These are phyloP conservation scores for Venturia aucupariae DNA, from an alignment of 2,329 filamentous ascomycete genomes.

Conservation along the genomic window DNA sequence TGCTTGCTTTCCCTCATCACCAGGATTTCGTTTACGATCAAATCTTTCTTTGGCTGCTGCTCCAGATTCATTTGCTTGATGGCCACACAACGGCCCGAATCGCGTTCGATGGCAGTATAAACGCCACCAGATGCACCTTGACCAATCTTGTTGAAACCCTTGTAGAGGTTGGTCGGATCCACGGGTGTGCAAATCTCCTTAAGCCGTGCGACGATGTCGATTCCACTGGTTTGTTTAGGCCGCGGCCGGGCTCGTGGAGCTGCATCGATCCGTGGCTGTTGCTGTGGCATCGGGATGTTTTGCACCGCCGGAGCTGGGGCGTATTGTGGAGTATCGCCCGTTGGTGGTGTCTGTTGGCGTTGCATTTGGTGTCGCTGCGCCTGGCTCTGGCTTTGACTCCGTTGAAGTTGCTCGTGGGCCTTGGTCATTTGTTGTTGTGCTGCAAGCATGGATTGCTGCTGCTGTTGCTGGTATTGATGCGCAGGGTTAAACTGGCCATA, in stretches of 20 bases:
- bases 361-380: constrained; percentile 22
- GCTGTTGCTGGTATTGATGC: constrained; percentile 57
- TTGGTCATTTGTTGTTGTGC: constrained; percentile 64
- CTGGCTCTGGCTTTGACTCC: constrained; percentile 61
- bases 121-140: constrained; percentile 96
- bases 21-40: constrained; percentile 98
- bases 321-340: constrained; percentile 31
- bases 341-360: constrained; percentile 31
- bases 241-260: constrained; percentile 65
- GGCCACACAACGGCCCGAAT: constrained; percentile 78
- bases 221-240: constrained; percentile 65
- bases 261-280: constrained; percentile 39
- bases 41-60: constrained; percentile 95
- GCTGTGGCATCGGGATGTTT: constrained; percentile 35
- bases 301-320: constrained; percentile 34
- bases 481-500: constrained; percentile 21
- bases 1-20: constrained; percentile 99
- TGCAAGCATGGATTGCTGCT: constrained; percentile 72
- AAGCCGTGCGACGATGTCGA: constrained; percentile 75
- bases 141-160: constrained; percentile 85
- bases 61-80: constrained; percentile 99
- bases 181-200: constrained; percentile 84
- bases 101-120: constrained; percentile 79
- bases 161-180: constrained; percentile 82
- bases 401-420: constrained; percentile 52